phyloP scores from a whole-genome alignment of 2,329 filamentous ascomycete species.

The Volutella citrinella region DNA sequence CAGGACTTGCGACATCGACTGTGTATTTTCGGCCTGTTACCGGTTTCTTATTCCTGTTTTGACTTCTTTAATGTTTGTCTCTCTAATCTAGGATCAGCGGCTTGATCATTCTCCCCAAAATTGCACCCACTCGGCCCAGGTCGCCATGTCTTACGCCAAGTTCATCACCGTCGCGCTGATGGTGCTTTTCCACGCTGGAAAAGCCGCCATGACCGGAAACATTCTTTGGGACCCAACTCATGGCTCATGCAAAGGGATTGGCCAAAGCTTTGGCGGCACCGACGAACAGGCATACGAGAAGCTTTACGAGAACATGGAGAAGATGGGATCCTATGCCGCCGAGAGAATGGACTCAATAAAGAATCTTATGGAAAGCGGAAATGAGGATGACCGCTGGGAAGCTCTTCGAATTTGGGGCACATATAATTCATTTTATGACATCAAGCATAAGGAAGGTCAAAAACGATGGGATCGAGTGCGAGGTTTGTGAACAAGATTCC shows the following conservation, averaged over 20 bases:
- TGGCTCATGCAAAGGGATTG: background rate
- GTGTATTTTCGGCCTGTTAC: too few relatives aligned
- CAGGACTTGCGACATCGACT: too few relatives aligned
- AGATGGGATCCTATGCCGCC: background rate
- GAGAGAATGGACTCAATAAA: background rate
- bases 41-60: too few relatives aligned
- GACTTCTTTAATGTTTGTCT: background rate
- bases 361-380: too few relatives aligned
- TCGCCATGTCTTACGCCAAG: conserved; percentile 1
- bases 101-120: too few relatives aligned
- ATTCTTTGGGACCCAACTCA: conserved; percentile 1
- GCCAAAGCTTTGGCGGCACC: background rate
- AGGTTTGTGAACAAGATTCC: too few relatives aligned
- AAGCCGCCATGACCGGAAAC: too few relatives aligned
- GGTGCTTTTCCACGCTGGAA: background rate
- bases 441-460: background rate
- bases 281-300: background rate
- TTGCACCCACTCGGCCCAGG: too few relatives aligned
- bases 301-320: conserved; percentile 1
- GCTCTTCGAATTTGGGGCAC: background rate
- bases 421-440: conserved; percentile 2
- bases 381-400: background rate
- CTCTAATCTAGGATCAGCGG: too few relatives aligned
- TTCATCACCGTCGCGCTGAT: background rate
- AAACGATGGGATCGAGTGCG: background rate